These are phyloP conservation scores for Penicillium sp. DNA, from an alignment of 2,329 filamentous ascomycete species.

Conservation along the genomic window DNA sequence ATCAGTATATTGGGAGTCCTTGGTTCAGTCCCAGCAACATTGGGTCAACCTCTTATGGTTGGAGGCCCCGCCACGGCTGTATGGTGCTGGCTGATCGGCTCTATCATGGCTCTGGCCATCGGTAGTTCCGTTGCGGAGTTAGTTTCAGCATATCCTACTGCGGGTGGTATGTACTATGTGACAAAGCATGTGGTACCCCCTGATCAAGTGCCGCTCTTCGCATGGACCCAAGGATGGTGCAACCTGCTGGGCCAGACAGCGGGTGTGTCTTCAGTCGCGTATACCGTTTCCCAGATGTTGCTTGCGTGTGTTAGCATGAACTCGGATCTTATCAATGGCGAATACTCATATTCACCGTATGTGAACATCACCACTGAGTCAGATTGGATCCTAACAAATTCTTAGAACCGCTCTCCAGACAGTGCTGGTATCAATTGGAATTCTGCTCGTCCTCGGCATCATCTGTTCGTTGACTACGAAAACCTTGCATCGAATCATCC, in stretches of 20 bases:
- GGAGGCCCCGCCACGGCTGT: constrained; percentile 69
- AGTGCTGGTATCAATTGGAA: constrained; percentile 62
- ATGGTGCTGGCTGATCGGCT: constrained; percentile 70
- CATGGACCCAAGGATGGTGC: constrained; percentile 72
- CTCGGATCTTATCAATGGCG: constrained; percentile 57
- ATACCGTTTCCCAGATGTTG: constrained; percentile 69
- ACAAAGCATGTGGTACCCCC: constrained; percentile 68
- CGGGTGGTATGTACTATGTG: constrained; percentile 72
- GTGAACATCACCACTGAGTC: constrained; percentile 26
- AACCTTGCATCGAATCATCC: constrained; percentile 63
- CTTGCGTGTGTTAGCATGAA: constrained; percentile 68
- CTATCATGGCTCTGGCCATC: constrained; percentile 68
- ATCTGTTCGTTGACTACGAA: constrained; percentile 69
- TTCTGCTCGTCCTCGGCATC: constrained; percentile 62
- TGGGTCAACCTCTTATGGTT: constrained; percentile 62
- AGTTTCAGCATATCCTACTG: constrained; percentile 70
- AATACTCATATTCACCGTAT: constrained; percentile 64
- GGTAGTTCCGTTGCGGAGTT: constrained; percentile 70
- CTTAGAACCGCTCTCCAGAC: constrained; percentile 63
- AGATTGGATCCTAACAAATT: constrained; percentile 20
- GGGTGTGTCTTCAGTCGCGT: constrained; percentile 67
- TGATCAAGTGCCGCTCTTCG: constrained; percentile 66
- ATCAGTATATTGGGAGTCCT: constrained; percentile 69
- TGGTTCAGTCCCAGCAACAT: constrained; percentile 69
- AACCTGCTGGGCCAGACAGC: constrained; percentile 70